These are phyloP conservation scores for Candida broadrunensis DNA, from an alignment of 805 yeast genomes.

Conservation along the genomic window DNA sequence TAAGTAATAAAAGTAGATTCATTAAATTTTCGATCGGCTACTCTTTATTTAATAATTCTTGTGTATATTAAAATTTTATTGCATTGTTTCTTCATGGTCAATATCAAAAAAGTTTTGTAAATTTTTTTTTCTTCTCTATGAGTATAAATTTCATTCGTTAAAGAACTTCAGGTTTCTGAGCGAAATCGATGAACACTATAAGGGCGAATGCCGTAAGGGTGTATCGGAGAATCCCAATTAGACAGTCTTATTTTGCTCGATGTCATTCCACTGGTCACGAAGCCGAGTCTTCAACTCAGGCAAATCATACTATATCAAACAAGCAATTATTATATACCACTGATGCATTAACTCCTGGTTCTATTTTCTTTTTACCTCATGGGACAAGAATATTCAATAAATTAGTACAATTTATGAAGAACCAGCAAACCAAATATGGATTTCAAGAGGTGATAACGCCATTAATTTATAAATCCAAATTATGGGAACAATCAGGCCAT, in stretches of 20 bases:
- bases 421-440: slow-evolving; percentile 76
- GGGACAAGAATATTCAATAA: slow-evolving; percentile 86
- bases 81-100: too few species aligned
- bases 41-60: too few species aligned
- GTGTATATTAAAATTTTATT: too few species aligned
- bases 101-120: too few species aligned
- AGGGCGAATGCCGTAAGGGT: too few species aligned
- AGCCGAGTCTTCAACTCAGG: slow-evolving; percentile 29
- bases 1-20: not conserved
- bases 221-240: too few species aligned
- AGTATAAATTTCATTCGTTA: too few species aligned
- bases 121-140: too few species aligned
- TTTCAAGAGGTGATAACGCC: slow-evolving; percentile 94
- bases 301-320: slow-evolving; percentile 48
- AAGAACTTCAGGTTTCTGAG: too few species aligned
- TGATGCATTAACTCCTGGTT: slow-evolving; percentile 85
- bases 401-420: slow-evolving; percentile 76
- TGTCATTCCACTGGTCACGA: slow-evolving; percentile 2
- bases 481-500: slow-evolving; percentile 94
- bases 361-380: slow-evolving; percentile 87
- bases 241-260: too few species aligned
- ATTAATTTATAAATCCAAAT: slow-evolving; percentile 70
- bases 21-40: too few species aligned
- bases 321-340: slow-evolving; percentile 76
- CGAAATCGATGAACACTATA: too few species aligned